Evolutionary conservation across 441 rosid genomes (phyloP).

Genomic region (Gossypium schwendimanii): DNA sequence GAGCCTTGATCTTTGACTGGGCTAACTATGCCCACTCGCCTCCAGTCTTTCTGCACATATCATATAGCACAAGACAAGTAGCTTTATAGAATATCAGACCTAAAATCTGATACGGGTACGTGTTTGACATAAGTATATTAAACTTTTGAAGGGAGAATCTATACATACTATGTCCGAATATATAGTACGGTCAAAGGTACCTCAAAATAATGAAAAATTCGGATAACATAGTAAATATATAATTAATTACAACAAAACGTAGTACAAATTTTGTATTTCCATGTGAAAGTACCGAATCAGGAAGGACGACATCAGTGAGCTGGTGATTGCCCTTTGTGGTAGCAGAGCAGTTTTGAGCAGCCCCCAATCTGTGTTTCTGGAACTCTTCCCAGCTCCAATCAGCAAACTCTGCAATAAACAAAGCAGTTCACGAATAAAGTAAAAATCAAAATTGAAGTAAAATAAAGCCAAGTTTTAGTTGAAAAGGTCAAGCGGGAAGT

Average conservation of each 20-base stretch:
- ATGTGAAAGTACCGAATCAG: constrained; percentile 36
- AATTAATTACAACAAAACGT: not conserved
- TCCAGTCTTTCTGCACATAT: constrained; percentile 79
- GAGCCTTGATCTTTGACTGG: constrained; percentile 83
- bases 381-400: constrained; percentile 94
- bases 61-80: not conserved
- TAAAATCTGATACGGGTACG: too few species aligned
- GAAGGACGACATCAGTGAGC: constrained; percentile 51
- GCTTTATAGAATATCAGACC: too few species aligned
- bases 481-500: too few species aligned
- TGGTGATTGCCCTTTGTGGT: constrained; percentile 70
- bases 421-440: not conserved
- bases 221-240: not conserved
- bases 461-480: too few species aligned
- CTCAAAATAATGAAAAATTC: not conserved
- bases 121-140: too few species aligned
- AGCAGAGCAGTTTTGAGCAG: constrained; percentile 95
- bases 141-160: too few species aligned
- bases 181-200: not conserved
- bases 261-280: not conserved
- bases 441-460: not conserved
- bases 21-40: constrained; percentile 75
- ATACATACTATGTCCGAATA: not conserved
- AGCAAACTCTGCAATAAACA: constrained; percentile 51
- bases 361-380: constrained; percentile 70